Evolutionary conservation across 2,329 filamentous ascomycete species (phyloP), one percentile per base, ranked within the genome.

Genomic region (Penicillium freii): DNA sequence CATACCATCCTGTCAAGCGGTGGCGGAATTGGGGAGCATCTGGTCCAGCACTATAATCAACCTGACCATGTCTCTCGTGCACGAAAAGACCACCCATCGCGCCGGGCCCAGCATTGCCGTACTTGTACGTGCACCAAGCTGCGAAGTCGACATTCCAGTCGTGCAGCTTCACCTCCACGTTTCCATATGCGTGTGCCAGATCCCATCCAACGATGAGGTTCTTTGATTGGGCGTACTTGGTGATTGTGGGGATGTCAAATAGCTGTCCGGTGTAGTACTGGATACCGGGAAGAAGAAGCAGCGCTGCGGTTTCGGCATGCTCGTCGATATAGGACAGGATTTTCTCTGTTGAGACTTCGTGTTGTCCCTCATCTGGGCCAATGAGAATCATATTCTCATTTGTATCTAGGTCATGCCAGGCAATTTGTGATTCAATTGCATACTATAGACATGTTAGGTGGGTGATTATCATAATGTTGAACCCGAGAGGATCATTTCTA

Each of bases 41-140:
- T 6, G 74, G 72, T 19, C 73, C 72, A 21, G 77, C 67, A 39
- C 71, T 73, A 56, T 73, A 72, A 58, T 75, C 72, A 17, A 75
- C 70, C 25, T 63, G 71, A 34, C 87, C 85, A 69, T 94, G 88
- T 45, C 77, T 79, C 68, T 90, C 84, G 71, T 96, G 90, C 8
- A 96, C 88, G 63, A 91, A 96, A 1, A 87, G 80, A 1, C 89
- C 91, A 0, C 83, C 90, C 59, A 94, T 94, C 8, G 86, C 82
- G 1, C 91, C 92, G 0, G 92, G 90, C 0, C 92, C 91, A 21
- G 87, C 85, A 71, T 95, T 95, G 72, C 94, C 84, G 76, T 96
- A 96, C 78, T 96, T 96, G 81, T 96, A 96, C 8, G 89, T 92
- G 76, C 92, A 96, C 92, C 92, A 96, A 56, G 83, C 89, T 9